Evolutionary conservation across 2,329 filamentous ascomycete genomes (phyloP).

Genomic region (Sporothrix curviconia): DNA sequence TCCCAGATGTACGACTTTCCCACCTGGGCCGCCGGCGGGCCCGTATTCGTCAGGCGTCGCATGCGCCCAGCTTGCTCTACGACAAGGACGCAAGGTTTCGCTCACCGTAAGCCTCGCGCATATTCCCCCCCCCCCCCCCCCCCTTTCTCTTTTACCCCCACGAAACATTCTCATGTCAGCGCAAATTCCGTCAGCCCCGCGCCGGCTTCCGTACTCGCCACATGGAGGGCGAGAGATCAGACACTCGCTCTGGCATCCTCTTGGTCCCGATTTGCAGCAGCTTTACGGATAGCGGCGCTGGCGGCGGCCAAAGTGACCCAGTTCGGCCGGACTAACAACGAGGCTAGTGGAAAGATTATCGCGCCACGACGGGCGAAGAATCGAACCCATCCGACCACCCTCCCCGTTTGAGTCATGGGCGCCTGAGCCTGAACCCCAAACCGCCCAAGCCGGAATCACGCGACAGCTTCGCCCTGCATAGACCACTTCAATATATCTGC

Average conservation of each 20-base stretch:
- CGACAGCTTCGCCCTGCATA: constrained; percentile 23
- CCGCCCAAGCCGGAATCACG: constrained; percentile 30
- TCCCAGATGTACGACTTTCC: too few species aligned
- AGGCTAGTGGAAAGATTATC: constrained; percentile 63
- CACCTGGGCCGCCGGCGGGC: too few species aligned
- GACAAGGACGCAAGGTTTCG: too few species aligned
- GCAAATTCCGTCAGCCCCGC: constrained; percentile 72
- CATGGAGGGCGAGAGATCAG: constrained; percentile 30
- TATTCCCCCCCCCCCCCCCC: too few species aligned
- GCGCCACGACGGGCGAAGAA: constrained; percentile 67
- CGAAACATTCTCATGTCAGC: too few species aligned
- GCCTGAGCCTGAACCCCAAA: constrained; percentile 65
- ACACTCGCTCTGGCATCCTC: constrained; percentile 58
- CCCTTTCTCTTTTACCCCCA: too few species aligned
- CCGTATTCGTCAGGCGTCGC: constrained; percentile 33
- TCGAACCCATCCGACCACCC: constrained; percentile 78
- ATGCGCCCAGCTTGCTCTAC: too few species aligned
- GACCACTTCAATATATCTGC: too few species aligned
- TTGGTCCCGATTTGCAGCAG: constrained; percentile 70
- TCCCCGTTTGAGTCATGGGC: constrained; percentile 71
- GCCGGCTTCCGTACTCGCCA: constrained; percentile 42
- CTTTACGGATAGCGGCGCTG: constrained; percentile 58
- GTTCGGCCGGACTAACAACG: constrained; percentile 38
- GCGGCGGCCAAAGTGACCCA: constrained; percentile 30
- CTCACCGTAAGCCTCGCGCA: too few species aligned